Evolutionary conservation across 2,329 filamentous ascomycete genomes (phyloP).

Genomic region (Xylariaceae sp.): DNA sequence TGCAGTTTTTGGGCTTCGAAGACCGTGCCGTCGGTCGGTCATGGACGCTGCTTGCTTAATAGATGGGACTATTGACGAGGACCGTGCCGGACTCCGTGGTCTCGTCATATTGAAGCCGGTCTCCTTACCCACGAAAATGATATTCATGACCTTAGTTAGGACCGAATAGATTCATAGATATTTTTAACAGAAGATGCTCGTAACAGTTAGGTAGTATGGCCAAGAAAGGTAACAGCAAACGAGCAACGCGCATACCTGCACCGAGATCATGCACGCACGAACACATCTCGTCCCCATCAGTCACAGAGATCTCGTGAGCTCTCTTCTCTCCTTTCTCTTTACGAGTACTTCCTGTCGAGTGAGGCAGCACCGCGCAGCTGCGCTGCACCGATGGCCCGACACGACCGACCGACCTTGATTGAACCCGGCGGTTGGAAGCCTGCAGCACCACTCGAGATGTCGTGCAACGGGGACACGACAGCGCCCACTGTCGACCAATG

Average conservation of each 20-base stretch:
- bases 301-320: slow-evolving; percentile 32
- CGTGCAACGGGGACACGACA: slow-evolving; percentile 27
- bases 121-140: no score
- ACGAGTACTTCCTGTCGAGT: not conserved
- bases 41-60: no score
- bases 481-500: slow-evolving; percentile 16
- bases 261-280: slow-evolving; percentile 34
- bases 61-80: no score
- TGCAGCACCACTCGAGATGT: slow-evolving; percentile 28
- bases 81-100: no score
- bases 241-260: slow-evolving; percentile 30
- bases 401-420: slow-evolving; percentile 17
- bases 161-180: no score
- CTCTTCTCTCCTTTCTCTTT: slow-evolving; percentile 10
- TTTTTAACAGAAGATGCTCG: no score
- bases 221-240: slow-evolving; percentile 33
- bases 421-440: slow-evolving; percentile 30
- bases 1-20: no score
- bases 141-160: no score
- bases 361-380: no score
- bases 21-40: no score
- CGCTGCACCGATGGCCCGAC: no score
- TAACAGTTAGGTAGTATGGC: slow-evolving; percentile 10
- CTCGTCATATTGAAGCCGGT: no score
- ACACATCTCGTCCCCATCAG: slow-evolving; percentile 26